Base-by-base conservation (phyloP, 2,329 filamentous ascomycete genomes). In the Colletotrichum orbiculare region DNA sequence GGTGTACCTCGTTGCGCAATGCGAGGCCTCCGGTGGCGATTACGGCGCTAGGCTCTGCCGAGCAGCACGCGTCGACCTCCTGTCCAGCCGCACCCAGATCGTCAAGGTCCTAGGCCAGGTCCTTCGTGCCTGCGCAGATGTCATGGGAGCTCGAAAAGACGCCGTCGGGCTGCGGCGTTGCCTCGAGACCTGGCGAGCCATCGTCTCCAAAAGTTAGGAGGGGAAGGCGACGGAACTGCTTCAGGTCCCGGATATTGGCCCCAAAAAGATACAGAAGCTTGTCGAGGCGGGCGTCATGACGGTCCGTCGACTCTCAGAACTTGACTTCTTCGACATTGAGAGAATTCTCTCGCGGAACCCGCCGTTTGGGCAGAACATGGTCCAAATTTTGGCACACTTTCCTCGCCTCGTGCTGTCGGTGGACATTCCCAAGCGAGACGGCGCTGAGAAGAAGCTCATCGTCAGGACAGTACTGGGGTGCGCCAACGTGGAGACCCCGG, bases 141-240 rank as follows among this genome's bases (percentile, higher is more conserved):
- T 82, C 2, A 70, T 77, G 15, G 80, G 79, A 1, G 63, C 73
- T 9, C 72, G 74, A 9, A 53, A 64, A 1, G 93, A 98, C 73
- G 89, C 92, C 0, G 76, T 88, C 5, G 85, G 90, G 2, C 84
- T 88, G 2, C 85, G 85, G 35, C 88, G 89, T 66, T 91, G 91
- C 6, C 83, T 98, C 2, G 91, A 95, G 72, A 84, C 98, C 6
- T 85, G 91, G 52, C 85, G 95, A 61, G 93, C 92, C 68, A 79
- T 98, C 55, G 85, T 87, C 25, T 91, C 94, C 2, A 87, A 85
- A 1, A 82, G 83, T 1, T 97, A 94, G 96, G 96, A 99, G 72
- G 67, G 65, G 3, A 11, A 17, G 39, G 87, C 92, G 0, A 82
- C 91, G 25, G 92, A 97, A 69, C 85, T 99, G 72, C 91, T 91